phyloP scores from a whole-genome alignment of 1,284 basidiomycete species.

The Veloporphyrellus conicus region DNA sequence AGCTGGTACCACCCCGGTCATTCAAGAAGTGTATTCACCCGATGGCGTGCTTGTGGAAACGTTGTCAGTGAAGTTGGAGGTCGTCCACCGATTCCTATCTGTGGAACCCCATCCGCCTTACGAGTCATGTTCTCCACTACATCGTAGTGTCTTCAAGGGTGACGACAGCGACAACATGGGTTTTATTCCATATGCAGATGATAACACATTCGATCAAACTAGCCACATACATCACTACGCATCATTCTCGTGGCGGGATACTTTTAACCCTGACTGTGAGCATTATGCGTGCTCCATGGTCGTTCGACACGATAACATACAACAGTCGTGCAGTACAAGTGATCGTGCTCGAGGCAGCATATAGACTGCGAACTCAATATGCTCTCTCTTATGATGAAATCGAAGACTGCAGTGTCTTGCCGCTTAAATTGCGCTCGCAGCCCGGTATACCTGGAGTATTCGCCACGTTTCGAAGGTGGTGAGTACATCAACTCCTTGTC shows the following conservation, averaged over 20 bases:
- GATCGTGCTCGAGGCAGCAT: constrained; percentile 43
- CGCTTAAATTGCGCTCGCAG: constrained; percentile 32
- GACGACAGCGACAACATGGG: constrained; percentile 53
- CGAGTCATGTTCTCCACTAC: constrained; percentile 48
- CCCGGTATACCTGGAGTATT: constrained; percentile 31
- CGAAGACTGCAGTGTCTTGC: constrained; percentile 41
- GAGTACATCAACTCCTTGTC: constrained; percentile 5
- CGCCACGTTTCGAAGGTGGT: constrained; percentile 37
- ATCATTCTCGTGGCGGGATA: constrained; percentile 46
- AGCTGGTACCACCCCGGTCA: neutral
- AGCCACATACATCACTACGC: constrained; percentile 42
- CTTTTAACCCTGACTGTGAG: constrained; percentile 49
- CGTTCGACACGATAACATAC: constrained; percentile 14
- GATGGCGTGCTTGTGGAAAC: constrained; percentile 11
- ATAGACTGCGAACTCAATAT: constrained; percentile 37
- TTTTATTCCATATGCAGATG: constrained; percentile 59
- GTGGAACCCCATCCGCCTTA: constrained; percentile 40
- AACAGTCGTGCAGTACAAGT: constrained; percentile 39
- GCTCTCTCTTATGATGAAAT: constrained; percentile 39
- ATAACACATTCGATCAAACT: constrained; percentile 42
- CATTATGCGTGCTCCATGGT: constrained; percentile 3
- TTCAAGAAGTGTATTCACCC: constrained; percentile 16
- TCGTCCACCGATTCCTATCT: constrained; percentile 7
- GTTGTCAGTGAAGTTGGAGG: constrained; percentile 15
- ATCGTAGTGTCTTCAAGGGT: constrained; percentile 46